Base-by-base conservation (phyloP, 2,329 filamentous ascomycete genomes). In the Calonectria ilicicola region DNA sequence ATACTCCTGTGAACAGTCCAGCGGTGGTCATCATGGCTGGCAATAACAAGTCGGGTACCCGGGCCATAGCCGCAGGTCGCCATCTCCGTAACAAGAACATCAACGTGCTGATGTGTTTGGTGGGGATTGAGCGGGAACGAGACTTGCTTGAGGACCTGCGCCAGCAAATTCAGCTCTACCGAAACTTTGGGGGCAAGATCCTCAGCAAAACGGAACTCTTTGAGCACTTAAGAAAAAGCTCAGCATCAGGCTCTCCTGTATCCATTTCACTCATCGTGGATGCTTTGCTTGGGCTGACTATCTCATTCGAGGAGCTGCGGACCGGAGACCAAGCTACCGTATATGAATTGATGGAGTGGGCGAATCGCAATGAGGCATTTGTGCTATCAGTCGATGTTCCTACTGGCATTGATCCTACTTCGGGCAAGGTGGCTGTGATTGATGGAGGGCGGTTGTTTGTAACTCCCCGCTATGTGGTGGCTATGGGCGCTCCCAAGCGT, bases 331-430 rank as follows among this genome's bases (percentile, higher is more conserved):
- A 97, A 81, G 92, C 93, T 4, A 93, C 93, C 0, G 94, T 95
- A 0, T 96, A 97, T 80, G 94, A 97, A 80, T 91, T 98, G 80
- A 97, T 98, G 80, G 93, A 95, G 74, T 98, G 96, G 95, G 93
- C 95, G 3, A 98, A 98, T 81, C 93, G 95, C 75, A 94, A 93
- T 81, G 94, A 95, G 75, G 92, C 95, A 0, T 92, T 93, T 70
- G 93, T 97, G 3, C 86, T 99, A 23, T 94, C 95, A 0, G 91
- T 99, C n/a, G 96, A 98, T 81, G 91, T 97, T 7, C 97, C 97
- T 0, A 96, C 94, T 0, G 97, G 97, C 6, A 91, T 98, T 63
- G 95, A 96, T 75, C 95, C 94, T 3, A 91, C 92, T 0, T 93
- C 92, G 46, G 95, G 95, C 79, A 90, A 89, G 81, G 88, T 90